Base-by-base conservation (phyloP, 2,329 filamentous ascomycete species). In the Sclerotiophoma versabilis region DNA sequence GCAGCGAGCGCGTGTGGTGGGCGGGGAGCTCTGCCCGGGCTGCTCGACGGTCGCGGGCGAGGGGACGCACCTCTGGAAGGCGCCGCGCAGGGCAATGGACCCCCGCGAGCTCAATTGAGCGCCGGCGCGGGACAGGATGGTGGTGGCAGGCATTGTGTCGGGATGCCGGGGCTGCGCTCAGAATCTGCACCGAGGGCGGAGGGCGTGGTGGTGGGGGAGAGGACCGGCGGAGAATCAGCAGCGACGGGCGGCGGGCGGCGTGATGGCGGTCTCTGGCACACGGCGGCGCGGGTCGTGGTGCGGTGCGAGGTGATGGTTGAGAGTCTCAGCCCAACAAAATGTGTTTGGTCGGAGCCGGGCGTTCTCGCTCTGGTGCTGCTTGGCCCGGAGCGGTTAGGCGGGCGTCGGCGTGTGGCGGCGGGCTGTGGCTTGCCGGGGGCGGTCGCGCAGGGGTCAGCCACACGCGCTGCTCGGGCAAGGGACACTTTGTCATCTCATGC, bases 91-190 rank as follows among this genome's bases (percentile, higher is more conserved):
- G 62, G 77, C 69, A 66, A 74, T 71, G 62, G 73, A 66, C 15
- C 68, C 71, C 50, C 74, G 62, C 65, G 71, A 70, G 69, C 69
- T 74, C 62, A 78, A 72, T 74, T 78, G 76, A 67, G 70, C 69
- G 50, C 79, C 77, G 57, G 75, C 74, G 68, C 79, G 75, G 56
- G 77, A 68, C 57, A 81, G 70, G 61, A 80, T 66, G 45, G 77
- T 75, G 50, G 71, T 60, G 43, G 83, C 81, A 75, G 83, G 82
- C 83, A 85, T 86, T 73, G 76, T 80, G 76, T 68, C 67, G 68
- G 71, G 69, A 71, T 68, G 69, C 63, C 63, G 59, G 52, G 47
- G 60, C 49, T 57, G 60, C 62, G 57, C 61, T 62, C 62, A 62
- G 38, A 17, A 23, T 29, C 39, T 54, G 45, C 44, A 19, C 58